Evolutionary conservation across 2,329 filamentous ascomycete genomes (phyloP), one percentile per base, ranked within the genome.

Genomic region (Verticillium albo-atrum): DNA sequence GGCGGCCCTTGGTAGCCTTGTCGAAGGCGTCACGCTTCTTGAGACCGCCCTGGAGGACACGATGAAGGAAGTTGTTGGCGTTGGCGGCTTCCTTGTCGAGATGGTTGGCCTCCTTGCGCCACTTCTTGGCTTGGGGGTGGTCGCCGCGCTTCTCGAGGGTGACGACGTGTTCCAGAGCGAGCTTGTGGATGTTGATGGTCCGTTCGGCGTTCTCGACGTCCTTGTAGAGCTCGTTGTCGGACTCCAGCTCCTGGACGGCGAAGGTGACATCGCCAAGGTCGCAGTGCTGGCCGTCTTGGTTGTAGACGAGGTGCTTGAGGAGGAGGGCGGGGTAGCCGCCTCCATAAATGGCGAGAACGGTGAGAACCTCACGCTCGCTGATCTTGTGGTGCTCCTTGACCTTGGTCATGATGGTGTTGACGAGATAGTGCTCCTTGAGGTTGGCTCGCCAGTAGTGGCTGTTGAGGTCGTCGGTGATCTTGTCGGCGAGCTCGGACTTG

Each of bases 281-380:
- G 5, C 42, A 47, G 42, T 23, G n/a, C 42, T 47, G n/a, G 20
- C 42, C 42, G 15, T 53, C 27, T 26, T 53, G 51, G 23, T 30
- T 27, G 26, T 30, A 53, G 51, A 53, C 27, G 14, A 53, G 51
- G 17, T 53, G 51, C 27, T 53, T 53, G 25, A 53, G 25, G 4
- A 53, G 51, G 14, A 30, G 51, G 15, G 56, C 30, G 37, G 56
- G 15, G 47, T 58, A 53, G 10, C 30, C 12, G 34, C 52, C 47
- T 25, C 50, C 26, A n/a, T 52, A 58, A 25, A 58, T 27, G 7
- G 60, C 62, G 25, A 63, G 47, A 4, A 58, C 58, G 9, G 58
- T 57, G 25, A 63, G 34, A 2, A 62, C 62, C n/a, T 63, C 62
- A 14, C 60, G 60, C 32, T 62, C 55, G 2, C 42, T 60, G 25